These are phyloP conservation scores for Primulina eburnea DNA, from an alignment of 257 asterid genomes.

Conservation along the genomic window DNA sequence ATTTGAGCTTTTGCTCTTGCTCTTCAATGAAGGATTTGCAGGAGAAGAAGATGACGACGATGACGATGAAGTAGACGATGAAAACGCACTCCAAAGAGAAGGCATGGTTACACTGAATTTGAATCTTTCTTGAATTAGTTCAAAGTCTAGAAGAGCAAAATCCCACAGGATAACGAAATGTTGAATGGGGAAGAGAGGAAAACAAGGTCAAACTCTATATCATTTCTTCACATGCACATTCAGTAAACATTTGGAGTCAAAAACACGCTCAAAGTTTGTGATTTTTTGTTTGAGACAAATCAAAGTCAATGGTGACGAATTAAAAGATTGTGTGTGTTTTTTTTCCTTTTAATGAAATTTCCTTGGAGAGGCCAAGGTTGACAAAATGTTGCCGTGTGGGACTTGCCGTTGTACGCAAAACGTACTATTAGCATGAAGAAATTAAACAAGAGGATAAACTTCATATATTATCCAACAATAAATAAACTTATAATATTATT, in stretches of 20 bases:
- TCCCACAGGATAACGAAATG: not conserved
- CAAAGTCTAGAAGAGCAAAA: not conserved
- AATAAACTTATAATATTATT: no score
- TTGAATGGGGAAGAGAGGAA: not conserved
- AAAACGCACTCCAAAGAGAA: constrained; percentile 46
- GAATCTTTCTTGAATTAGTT: not conserved
- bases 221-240: not conserved
- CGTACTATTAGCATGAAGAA: not conserved
- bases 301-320: constrained; percentile 27
- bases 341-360: not conserved
- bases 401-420: not conserved
- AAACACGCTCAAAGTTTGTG: constrained; percentile 7
- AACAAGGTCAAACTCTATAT: not conserved
- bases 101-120: constrained; percentile 36
- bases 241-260: constrained; percentile 14
- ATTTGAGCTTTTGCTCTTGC: constrained; percentile 44
- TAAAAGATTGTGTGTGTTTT: not conserved
- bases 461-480: no score
- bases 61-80: constrained; percentile 33
- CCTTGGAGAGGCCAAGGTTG: constrained; percentile 27
- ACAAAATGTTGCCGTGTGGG: constrained; percentile 33
- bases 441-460: not conserved
- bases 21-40: constrained; percentile 35
- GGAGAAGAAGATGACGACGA: constrained; percentile 21
- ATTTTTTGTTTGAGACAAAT: not conserved